Conservation (phyloP, 2,329 filamentous ascomycete species). For the Trichoderma cornu-damae region DNA sequence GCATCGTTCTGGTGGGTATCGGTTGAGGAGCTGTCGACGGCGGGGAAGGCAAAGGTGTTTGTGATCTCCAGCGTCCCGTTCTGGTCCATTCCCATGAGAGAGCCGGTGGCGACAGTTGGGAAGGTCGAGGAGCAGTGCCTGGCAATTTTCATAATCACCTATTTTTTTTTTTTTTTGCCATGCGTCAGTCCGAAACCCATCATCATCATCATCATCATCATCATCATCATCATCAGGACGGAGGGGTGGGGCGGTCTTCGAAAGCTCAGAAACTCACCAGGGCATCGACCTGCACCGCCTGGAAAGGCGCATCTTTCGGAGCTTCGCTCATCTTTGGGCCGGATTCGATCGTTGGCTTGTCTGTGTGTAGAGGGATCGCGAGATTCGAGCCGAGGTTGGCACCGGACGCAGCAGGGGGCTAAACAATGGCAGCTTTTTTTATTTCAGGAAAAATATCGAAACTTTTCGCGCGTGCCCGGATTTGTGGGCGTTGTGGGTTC, state of each 20-base stretch:
- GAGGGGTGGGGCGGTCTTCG: conserved; percentile 33
- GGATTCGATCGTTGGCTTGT: neutral
- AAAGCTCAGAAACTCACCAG: conserved; percentile 62
- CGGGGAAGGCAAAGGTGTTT: conserved; percentile 91
- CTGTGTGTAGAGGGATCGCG: neutral
- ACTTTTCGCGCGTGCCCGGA: conserved; percentile 38
- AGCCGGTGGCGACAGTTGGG: conserved; percentile 83
- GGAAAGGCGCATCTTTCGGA: conserved; percentile 65
- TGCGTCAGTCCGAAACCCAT: conserved; percentile 22
- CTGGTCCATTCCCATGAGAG: conserved; percentile 88
- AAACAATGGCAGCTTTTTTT: conserved; percentile 18
- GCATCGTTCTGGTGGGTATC: conserved; percentile 72
- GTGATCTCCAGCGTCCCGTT: conserved; percentile 80
- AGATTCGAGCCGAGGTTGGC: conserved; percentile 24
- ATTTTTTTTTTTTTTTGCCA: too few species aligned
- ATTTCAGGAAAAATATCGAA: conserved; percentile 37
- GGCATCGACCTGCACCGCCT: conserved; percentile 89
- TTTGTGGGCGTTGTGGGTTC: conserved; percentile 44
- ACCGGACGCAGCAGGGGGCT: conserved; percentile 26
- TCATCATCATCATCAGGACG: conserved; percentile 24
- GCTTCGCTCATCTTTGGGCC: conserved; percentile 54
- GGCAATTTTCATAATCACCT: conserved; percentile 97
- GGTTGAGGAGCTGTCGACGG: conserved; percentile 65
- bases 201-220: too few species aligned
- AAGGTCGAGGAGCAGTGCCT: conserved; percentile 88